These are phyloP conservation scores for Arxiozyma telluris DNA, from an alignment of 1,139 yeast species.

Conservation along the genomic window DNA sequence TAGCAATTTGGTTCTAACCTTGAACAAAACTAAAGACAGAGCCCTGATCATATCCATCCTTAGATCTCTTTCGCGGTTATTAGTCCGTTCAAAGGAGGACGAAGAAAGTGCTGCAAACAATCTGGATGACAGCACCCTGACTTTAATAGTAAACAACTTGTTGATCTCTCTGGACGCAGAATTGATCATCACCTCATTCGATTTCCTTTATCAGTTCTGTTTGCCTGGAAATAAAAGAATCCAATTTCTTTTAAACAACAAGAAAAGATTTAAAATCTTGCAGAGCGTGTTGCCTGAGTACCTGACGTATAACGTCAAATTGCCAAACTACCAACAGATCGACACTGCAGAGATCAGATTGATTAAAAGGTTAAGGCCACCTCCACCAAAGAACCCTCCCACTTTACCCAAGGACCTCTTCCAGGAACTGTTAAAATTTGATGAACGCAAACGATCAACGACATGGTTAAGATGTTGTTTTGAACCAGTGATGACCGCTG, in stretches of 20 bases:
- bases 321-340: slow-evolving; percentile 29
- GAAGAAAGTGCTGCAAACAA: slow-evolving; percentile 42
- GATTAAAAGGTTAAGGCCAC: slow-evolving; percentile 37
- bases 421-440: slow-evolving; percentile 50
- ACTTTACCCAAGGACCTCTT: slow-evolving; percentile 51
- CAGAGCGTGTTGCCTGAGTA: slow-evolving; percentile 54
- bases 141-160: slow-evolving; percentile 40
- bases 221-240: slow-evolving; percentile 40
- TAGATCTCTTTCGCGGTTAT: slow-evolving; percentile 43
- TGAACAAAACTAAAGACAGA: slow-evolving; percentile 46
- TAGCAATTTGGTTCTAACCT: slow-evolving; percentile 40
- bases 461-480: slow-evolving; percentile 93
- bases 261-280: slow-evolving; percentile 41
- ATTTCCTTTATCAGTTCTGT: slow-evolving; percentile 58
- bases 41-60: slow-evolving; percentile 44
- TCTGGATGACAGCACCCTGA: slow-evolving; percentile 33
- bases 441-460: slow-evolving; percentile 89
- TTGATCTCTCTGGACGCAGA: slow-evolving; percentile 48
- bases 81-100: slow-evolving; percentile 38
- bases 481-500: slow-evolving; percentile 66
- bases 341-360: slow-evolving; percentile 37
- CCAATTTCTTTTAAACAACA: slow-evolving; percentile 31
- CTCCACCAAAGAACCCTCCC: slow-evolving; percentile 54
- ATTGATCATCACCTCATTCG: slow-evolving; percentile 53
- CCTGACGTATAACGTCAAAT: slow-evolving; percentile 43